These are phyloP conservation scores for Fusarium mundagurra DNA, from an alignment of 2,329 filamentous ascomycete species.

Conservation along the genomic window DNA sequence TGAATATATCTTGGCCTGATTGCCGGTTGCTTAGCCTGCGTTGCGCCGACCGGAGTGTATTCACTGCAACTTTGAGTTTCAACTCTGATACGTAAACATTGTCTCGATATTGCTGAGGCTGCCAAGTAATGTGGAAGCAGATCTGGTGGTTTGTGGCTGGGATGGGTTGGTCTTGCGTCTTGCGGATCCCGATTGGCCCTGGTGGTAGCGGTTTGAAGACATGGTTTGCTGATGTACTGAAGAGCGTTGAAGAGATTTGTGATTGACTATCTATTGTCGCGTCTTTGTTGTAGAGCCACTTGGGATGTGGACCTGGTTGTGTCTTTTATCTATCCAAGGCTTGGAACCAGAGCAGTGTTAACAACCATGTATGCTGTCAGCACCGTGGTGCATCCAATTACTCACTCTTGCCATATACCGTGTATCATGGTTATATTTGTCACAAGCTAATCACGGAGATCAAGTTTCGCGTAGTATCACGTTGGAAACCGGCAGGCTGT, in stretches of 20 bases:
- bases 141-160: background rate
- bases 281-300: accelerated
- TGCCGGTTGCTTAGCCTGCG: background rate
- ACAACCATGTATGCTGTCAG: background rate
- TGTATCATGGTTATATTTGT: accelerated
- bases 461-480: accelerated
- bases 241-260: background rate
- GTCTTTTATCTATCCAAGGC: background rate
- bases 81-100: background rate
- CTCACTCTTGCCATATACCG: background rate
- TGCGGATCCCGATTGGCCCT: background rate
- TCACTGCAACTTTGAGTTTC: too few relatives aligned
- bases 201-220: background rate
- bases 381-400: too few relatives aligned
- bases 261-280: background rate
- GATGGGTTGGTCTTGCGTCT: too few relatives aligned
- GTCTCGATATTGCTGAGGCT: background rate
- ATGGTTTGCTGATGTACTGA: background rate
- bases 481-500: accelerated
- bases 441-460: accelerated
- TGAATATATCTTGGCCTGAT: background rate
- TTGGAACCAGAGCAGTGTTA: too few relatives aligned
- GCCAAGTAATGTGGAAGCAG: accelerated
- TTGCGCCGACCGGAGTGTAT: background rate
- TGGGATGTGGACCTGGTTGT: background rate